A percentile compares a stretch with the other conserved stretches of the same genome.
phyloP scores from a whole-genome alignment of 495 filamentous ascomycete genomes.

The Cenococcum geophilum region DNA sequence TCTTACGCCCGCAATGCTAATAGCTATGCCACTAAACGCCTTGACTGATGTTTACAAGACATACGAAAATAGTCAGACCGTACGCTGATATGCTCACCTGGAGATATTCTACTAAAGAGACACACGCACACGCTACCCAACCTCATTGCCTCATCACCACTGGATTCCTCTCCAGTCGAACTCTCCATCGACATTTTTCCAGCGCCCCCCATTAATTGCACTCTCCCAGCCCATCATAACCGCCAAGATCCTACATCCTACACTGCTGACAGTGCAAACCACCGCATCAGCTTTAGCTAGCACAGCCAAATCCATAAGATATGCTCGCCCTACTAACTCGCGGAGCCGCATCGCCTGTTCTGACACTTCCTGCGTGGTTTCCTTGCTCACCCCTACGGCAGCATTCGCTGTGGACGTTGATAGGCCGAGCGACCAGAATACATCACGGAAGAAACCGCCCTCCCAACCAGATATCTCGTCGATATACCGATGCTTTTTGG shows the following conservation, averaged over 20 bases:
- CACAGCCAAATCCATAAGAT: conserved; percentile 64
- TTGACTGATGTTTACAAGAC: too few relatives aligned
- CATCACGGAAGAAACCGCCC: conserved; percentile 62
- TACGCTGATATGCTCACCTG: too few relatives aligned
- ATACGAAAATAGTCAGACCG: too few relatives aligned
- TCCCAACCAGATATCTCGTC: conserved; percentile 68
- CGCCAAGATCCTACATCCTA: conserved; percentile 60
- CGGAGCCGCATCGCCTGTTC: conserved; percentile 52
- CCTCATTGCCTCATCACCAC: conserved; percentile 8
- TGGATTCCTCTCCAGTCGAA: conserved; percentile 47
- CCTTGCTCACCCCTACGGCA: conserved; percentile 11
- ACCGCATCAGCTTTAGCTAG: conserved; percentile 56
- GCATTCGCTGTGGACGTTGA: conserved; percentile 34
- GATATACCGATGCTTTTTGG: conserved; percentile 49
- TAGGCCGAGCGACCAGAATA: conserved; percentile 62
- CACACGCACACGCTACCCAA: too few relatives aligned
- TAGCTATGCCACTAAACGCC: too few relatives aligned
- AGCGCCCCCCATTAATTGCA: conserved; percentile 49
- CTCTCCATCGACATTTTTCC: conserved; percentile 69
- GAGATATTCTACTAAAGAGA: too few relatives aligned
- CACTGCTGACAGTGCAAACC: conserved; percentile 60
- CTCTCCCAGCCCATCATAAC: conserved; percentile 77
- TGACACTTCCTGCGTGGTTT: conserved; percentile 35
- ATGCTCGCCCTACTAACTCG: conserved; percentile 61
- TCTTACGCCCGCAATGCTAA: too few relatives aligned